Conservation (phyloP, 2,329 filamentous ascomycete genomes). For the Dothistroma pini region DNA sequence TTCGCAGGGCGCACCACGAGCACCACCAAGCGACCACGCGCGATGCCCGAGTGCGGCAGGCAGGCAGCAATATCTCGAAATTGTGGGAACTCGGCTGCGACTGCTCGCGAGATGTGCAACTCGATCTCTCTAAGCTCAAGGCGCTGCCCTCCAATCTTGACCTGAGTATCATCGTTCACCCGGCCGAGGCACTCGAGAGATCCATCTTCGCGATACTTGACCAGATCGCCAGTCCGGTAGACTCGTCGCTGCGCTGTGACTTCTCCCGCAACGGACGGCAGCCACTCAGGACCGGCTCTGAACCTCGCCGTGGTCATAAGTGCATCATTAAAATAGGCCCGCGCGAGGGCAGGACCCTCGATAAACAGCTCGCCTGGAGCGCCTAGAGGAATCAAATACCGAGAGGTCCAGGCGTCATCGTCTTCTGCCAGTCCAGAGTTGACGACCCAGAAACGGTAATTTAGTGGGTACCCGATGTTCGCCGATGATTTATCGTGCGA, state of each 20-base stretch:
- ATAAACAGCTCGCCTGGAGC: slow-evolving; percentile 4
- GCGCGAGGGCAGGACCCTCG: not conserved
- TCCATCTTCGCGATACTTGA: slow-evolving; percentile 52
- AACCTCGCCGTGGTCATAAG: no score
- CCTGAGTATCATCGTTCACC: slow-evolving; percentile 62
- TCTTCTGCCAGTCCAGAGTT: slow-evolving; percentile 9
- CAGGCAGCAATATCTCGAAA: no score
- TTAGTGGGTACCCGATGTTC: not conserved
- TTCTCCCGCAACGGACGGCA: not conserved
- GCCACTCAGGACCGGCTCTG: slow-evolving; percentile 11
- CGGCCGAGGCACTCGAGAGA: slow-evolving; percentile 57
- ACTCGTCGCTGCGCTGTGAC: no score
- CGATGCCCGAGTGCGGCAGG: no score
- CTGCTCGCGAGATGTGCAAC: slow-evolving; percentile 44
- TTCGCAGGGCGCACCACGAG: no score
- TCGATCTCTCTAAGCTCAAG: slow-evolving; percentile 74
- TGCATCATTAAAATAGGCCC: slow-evolving; percentile 9
- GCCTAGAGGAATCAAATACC: not conserved
- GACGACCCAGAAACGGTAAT: slow-evolving; percentile 1
- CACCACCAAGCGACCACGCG: no score
- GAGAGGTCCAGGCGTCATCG: no score
- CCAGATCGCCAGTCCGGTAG: slow-evolving; percentile 60
- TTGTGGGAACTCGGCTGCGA: not conserved
- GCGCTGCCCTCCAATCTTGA: slow-evolving; percentile 73
- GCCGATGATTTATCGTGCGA: slow-evolving; percentile 32